Evolutionary conservation across 202 grass and related monocot genomes (phyloP).

Genomic region (Eragrostis tef): DNA sequence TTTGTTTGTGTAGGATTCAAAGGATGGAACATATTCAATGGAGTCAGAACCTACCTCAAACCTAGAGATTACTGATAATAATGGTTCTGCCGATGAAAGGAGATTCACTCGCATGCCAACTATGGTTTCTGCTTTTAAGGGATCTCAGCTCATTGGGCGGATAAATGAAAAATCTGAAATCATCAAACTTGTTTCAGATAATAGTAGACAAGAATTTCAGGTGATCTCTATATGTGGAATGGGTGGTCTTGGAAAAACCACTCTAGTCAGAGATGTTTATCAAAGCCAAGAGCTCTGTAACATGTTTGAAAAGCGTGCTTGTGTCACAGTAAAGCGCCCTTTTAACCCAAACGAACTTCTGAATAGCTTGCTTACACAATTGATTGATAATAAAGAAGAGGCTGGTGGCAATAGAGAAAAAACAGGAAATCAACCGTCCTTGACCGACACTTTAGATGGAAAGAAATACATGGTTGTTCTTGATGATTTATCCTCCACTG

Average conservation of each 20-base stretch:
- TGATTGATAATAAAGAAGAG: neutral
- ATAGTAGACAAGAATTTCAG: neutral
- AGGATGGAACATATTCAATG: too few relatives aligned
- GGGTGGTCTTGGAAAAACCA: conserved; percentile 31
- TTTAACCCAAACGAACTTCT: neutral
- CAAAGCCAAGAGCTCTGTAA: neutral
- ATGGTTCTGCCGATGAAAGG: neutral
- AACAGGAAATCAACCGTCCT: too few relatives aligned
- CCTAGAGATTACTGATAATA: neutral
- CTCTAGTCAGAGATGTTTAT: neutral
- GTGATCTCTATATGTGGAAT: conserved; percentile 30
- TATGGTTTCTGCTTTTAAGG: neutral
- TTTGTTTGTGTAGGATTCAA: too few relatives aligned
- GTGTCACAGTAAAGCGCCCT: neutral
- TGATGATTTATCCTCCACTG: neutral
- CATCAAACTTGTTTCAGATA: neutral
- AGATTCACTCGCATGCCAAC: neutral
- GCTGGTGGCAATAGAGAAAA: too few relatives aligned
- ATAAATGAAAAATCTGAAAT: neutral
- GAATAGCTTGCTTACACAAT: neutral
- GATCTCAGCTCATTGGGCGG: neutral
- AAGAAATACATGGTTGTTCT: neutral
- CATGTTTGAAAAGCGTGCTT: neutral
- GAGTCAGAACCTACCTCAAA: neutral
- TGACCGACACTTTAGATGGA: neutral